Base-by-base conservation (phyloP, 1,139 yeast genomes). In the Suhomyces kunorum region DNA sequence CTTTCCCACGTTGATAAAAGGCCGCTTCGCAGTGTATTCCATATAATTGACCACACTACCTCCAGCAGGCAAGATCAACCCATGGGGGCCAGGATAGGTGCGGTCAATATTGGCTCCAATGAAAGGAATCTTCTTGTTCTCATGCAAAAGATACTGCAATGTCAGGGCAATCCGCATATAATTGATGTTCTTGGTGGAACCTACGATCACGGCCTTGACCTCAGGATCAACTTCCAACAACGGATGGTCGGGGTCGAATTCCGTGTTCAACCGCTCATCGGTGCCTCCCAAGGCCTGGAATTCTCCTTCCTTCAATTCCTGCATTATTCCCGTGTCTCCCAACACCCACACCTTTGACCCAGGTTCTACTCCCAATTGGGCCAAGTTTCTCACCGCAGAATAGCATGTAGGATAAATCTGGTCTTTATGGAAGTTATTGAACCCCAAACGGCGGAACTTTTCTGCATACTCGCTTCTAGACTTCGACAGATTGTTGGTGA, bases 311-410 rank as follows among this genome's bases (percentile, higher is more conserved):
- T 58, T 59, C 38, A 90, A 68, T 55, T 90, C 98, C 35, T 80
- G 81, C 48, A 78, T 83, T 38, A 90, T 80, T 7, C 98, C 98
- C 12, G 66, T 52, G 55, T 87, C 95, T 27, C 98, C 98, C 39
- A 89, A 68, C 1, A 89, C 87, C 83, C 95, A 83, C 11, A 89
- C 80, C 58, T 89, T 90, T 28, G 69, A 55, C 1, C 48, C 50
- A 6, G 20, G 32, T 11, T 63, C 62, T 6, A 69, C 50, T 5
- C 58, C 53, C 28, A 62, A 46, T 8, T 47, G 53, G 16, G 55
- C 55, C 29, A 51, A 52, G 22, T 67, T 47, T 18, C 55, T 54
- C 11, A 54, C 46, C 3, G 63, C 71, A 2, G 74, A 71, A 44
- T 66, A 68, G 44, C 71, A 61, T 1, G 75, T 67, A 4, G 74